Percentiles rank a stretch among this genome's conserved stretches.
phyloP scores from a whole-genome alignment of 2,329 filamentous ascomycete genomes.

The Colletotrichum australisinense region DNA sequence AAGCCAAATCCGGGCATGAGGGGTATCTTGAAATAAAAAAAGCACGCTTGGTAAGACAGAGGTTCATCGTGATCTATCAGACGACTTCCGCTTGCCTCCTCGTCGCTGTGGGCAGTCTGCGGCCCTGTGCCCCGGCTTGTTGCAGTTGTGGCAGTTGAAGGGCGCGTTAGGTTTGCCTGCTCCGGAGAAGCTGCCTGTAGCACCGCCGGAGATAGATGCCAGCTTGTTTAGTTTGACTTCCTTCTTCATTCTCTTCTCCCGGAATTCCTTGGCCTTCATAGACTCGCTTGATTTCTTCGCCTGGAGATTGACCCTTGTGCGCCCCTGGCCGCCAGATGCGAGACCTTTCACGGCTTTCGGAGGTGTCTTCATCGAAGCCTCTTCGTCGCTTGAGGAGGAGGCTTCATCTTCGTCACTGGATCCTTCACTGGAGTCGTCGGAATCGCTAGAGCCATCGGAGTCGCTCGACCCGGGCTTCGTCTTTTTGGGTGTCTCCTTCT shows the following conservation, averaged over 20 bases:
- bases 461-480: slow-evolving; percentile 36
- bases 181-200: slow-evolving; percentile 28
- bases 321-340: slow-evolving; percentile 24
- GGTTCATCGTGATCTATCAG: slow-evolving; percentile 6
- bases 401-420: slow-evolving; percentile 31
- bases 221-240: slow-evolving; percentile 74
- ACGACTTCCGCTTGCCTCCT: slow-evolving; percentile 29
- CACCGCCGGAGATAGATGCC: slow-evolving; percentile 66
- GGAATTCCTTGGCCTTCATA: slow-evolving; percentile 60
- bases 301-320: slow-evolving; percentile 24
- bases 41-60: not conserved
- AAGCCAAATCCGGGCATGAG: not conserved
- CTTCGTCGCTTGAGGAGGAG: slow-evolving; percentile 3
- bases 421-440: slow-evolving; percentile 24
- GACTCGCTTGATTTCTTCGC: slow-evolving; percentile 53
- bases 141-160: slow-evolving; percentile 70
- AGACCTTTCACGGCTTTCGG: slow-evolving; percentile 39
- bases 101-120: slow-evolving; percentile 61
- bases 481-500: slow-evolving; percentile 31
- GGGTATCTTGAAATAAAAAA: slow-evolving; percentile 27
- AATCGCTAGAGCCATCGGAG: slow-evolving; percentile 39
- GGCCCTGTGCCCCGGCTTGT: slow-evolving; percentile 69
- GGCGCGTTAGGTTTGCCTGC: slow-evolving; percentile 16
- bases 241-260: slow-evolving; percentile 71
- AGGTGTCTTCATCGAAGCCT: slow-evolving; percentile 7